A percentile compares a stretch with the other conserved stretches of the same genome.
These are phyloP conservation scores for Ilyonectria destructans DNA, from an alignment of 2,329 filamentous ascomycete genomes.

Conservation along the genomic window DNA sequence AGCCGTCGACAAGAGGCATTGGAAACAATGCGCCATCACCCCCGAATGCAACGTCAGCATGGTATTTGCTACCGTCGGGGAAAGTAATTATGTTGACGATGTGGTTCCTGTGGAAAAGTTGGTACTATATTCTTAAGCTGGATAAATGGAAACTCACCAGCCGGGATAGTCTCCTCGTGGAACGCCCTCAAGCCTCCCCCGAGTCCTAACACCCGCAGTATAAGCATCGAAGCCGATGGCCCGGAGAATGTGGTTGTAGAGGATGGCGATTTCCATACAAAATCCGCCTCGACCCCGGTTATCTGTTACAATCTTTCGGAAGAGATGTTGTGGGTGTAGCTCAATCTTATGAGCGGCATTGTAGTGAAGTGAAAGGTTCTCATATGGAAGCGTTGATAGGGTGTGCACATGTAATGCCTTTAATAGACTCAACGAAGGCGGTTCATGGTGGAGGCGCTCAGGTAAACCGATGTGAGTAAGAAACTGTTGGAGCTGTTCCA, in stretches of 20 bases:
- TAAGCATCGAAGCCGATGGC: conserved; percentile 69
- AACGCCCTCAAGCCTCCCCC: conserved; percentile 57
- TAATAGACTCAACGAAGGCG: conserved; percentile 34
- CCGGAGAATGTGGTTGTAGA: conserved; percentile 69
- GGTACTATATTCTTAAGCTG: neutral
- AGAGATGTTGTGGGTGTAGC: conserved; percentile 64
- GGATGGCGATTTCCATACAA: conserved; percentile 73
- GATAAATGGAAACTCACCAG: conserved; percentile 57
- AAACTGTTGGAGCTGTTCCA: conserved; percentile 38
- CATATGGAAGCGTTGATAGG: conserved; percentile 65
- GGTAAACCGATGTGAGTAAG: conserved; percentile 33
- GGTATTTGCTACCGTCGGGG: conserved; percentile 62
- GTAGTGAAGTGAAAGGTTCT: conserved; percentile 72
- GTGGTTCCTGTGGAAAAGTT: conserved; percentile 60
- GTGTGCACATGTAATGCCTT: conserved; percentile 38
- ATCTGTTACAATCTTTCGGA: conserved; percentile 64
- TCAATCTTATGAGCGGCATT: conserved; percentile 55
- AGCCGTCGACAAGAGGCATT: conserved; percentile 65
- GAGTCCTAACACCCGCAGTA: conserved; percentile 68
- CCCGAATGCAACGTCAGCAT: conserved; percentile 77
- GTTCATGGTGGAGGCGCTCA: conserved; percentile 17
- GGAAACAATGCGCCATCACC: conserved; percentile 74
- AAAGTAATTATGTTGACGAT: conserved; percentile 76
- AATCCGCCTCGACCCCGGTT: conserved; percentile 68
- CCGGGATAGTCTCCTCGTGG: conserved; percentile 63